These are phyloP conservation scores for Typha latifolia DNA, from an alignment of 176 grass and related monocot species.

Conservation along the genomic window DNA sequence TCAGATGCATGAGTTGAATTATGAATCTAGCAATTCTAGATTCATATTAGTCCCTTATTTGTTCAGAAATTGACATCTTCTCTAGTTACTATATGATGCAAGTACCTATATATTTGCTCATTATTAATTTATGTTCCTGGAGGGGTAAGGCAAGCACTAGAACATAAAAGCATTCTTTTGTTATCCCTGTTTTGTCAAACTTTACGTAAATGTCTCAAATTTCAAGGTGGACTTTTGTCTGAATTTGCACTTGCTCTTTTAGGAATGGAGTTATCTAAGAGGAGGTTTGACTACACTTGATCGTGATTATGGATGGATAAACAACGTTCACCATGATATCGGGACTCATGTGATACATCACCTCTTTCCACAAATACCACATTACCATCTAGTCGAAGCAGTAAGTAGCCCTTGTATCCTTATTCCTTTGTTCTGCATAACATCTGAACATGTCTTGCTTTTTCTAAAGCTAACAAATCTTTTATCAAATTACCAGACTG, in stretches of 20 bases:
- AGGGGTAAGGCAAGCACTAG: not conserved
- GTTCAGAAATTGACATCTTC: not conserved
- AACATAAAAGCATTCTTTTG: not conserved
- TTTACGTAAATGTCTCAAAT: no score
- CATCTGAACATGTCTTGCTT: not conserved
- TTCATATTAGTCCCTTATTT: not conserved
- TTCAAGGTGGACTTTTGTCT: not conserved
- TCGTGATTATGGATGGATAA: constrained; percentile 85
- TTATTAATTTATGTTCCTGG: not conserved
- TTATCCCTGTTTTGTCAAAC: not conserved
- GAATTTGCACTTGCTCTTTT: not conserved
- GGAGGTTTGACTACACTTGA: constrained; percentile 89
- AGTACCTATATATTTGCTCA: not conserved
- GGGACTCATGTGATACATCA: constrained; percentile 96
- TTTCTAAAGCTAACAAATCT: constrained; percentile 10
- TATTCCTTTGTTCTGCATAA: not conserved
- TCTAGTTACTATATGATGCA: not conserved
- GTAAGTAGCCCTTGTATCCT: constrained; percentile 24
- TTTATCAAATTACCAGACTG: constrained; percentile 43
- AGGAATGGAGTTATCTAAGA: constrained; percentile 95
- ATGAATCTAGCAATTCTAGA: not conserved
- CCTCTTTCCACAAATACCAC: constrained; percentile 88
- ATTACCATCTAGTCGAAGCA: constrained; percentile 87
- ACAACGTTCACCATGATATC: constrained; percentile 92
- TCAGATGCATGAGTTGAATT: constrained; percentile 1